Evolutionary conservation across 1,139 yeast species (phyloP).

Genomic region (Geotrichum citri-aurantii): DNA sequence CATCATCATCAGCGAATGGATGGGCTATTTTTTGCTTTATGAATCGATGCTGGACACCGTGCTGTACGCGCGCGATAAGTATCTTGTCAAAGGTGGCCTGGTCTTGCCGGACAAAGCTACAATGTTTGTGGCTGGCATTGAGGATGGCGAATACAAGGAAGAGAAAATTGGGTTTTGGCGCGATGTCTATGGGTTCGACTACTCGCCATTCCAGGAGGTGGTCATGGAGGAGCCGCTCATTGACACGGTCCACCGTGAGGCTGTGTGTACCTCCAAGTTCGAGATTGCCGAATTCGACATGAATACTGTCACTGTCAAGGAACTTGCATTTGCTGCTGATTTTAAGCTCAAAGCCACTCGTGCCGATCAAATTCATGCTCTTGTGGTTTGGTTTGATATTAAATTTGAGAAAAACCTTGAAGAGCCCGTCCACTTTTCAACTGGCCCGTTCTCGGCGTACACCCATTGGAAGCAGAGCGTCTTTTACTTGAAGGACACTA

Average conservation of each 20-base stretch:
- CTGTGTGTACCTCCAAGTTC: constrained; percentile 68
- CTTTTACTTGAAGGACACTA: constrained; percentile 78
- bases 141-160: constrained; percentile 88
- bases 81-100: constrained; percentile 78
- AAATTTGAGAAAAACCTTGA: constrained; percentile 56
- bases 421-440: constrained; percentile 39
- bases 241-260: constrained; percentile 76
- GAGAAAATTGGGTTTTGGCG: constrained; percentile 96
- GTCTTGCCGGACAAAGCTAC: constrained; percentile 94
- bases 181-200: constrained; percentile 95
- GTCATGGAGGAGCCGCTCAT: constrained; percentile 94
- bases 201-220: constrained; percentile 60
- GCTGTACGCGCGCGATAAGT: constrained; percentile 85
- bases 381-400: constrained; percentile 92
- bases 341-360: constrained; percentile 70
- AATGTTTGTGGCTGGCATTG: constrained; percentile 87
- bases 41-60: constrained; percentile 99
- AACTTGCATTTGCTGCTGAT: constrained; percentile 63
- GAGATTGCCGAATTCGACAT: constrained; percentile 79
- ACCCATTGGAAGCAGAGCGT: constrained; percentile 93
- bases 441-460: constrained; percentile 43
- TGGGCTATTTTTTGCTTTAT: constrained; percentile 94
- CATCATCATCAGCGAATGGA: constrained; percentile 96
- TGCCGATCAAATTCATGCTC: constrained; percentile 80
- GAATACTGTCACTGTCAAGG: constrained; percentile 79